Evolutionary conservation across 805 yeast genomes (phyloP).

Genomic region (Tetrapisispora nanseiensis): DNA sequence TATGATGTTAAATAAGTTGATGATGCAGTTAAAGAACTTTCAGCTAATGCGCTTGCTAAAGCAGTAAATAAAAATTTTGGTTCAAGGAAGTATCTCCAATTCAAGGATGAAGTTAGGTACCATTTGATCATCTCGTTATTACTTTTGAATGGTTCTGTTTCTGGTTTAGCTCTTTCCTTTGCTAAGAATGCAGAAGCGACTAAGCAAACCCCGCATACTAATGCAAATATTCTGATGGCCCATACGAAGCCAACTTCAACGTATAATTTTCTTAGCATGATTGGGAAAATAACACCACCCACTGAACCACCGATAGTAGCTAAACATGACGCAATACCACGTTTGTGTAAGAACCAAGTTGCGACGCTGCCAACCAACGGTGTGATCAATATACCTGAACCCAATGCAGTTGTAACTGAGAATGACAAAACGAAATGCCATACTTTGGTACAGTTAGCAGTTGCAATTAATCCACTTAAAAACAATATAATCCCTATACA

Average conservation of each 20-base stretch:
- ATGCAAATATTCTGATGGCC: conserved; percentile 48
- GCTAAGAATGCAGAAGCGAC: conserved; percentile 30
- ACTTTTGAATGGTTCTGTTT: conserved; percentile 31
- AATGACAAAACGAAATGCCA: conserved; percentile 57
- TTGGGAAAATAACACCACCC: conserved; percentile 49
- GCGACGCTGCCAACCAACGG: conserved; percentile 54
- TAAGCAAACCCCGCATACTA: conserved; percentile 36
- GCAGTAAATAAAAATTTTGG: conserved; percentile 35
- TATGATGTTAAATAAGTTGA: conserved; percentile 46
- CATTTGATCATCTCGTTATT: conserved; percentile 23
- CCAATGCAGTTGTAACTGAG: conserved; percentile 47
- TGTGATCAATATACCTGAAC: conserved; percentile 49
- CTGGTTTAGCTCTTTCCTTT: conserved; percentile 32
- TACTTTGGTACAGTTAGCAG: conserved; percentile 43
- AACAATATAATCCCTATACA: conserved; percentile 36
- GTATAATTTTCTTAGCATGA: conserved; percentile 43
- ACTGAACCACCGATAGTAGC: conserved; percentile 48
- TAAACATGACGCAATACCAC: conserved; percentile 47
- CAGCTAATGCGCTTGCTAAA: conserved; percentile 37
- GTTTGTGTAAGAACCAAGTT: conserved; percentile 52
- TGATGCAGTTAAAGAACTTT: conserved; percentile 37
- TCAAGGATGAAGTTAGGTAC: conserved; percentile 24
- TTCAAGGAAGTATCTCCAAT: conserved; percentile 34
- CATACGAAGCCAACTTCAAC: conserved; percentile 44
- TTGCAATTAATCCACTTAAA: conserved; percentile 45